Conservation (phyloP, 148 eudicot species). For the Amaranthus palmeri region DNA sequence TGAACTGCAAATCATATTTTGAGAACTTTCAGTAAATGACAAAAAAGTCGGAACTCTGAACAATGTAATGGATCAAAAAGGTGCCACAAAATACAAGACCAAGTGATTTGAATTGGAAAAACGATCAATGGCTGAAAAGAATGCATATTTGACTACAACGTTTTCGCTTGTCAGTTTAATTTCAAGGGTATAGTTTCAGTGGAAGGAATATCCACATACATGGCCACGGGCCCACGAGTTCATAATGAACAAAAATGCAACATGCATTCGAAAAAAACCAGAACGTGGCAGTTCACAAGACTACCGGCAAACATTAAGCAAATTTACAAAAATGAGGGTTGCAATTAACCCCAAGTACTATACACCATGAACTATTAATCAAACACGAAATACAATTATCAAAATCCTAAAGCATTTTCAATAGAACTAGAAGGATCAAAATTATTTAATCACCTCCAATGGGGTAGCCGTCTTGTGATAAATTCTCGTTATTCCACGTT, state of each 20-base stretch:
- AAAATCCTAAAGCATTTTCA: neutral
- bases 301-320: neutral
- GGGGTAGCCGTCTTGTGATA: slow-evolving; percentile 85
- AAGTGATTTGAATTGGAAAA: neutral
- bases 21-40: slow-evolving; percentile 15
- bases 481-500: slow-evolving; percentile 91
- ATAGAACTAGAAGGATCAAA: neutral
- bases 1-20: slow-evolving; percentile 52
- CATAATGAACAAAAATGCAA: neutral
- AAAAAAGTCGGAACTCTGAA: neutral
- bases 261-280: neutral
- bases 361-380: neutral
- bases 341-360: neutral
- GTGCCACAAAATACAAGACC: neutral
- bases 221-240: neutral
- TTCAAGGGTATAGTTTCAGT: neutral
- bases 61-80: neutral
- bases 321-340: neutral
- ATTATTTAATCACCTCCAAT: slow-evolving; percentile 57
- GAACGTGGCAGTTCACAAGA: neutral
- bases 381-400: neutral
- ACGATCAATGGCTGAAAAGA: neutral
- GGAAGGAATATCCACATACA: slow-evolving; percentile 4
- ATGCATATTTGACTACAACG: neutral
- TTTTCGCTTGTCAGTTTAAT: neutral